Evolutionary conservation across 139 green algal genomes (phyloP).

Genomic region (Asterochloris sp.): DNA sequence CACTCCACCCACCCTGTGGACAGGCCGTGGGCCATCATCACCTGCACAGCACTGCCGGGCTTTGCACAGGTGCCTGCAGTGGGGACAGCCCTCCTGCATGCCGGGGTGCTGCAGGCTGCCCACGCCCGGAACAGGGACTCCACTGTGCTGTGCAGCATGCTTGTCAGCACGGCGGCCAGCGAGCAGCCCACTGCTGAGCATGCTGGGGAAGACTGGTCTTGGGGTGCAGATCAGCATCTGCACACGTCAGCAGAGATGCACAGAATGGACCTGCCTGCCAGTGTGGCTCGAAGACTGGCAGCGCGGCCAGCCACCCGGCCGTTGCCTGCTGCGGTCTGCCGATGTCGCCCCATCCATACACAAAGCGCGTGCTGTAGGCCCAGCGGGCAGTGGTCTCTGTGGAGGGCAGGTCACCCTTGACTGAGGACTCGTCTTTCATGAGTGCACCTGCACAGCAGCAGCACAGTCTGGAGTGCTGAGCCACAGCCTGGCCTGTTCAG

Average conservation of each 20-base stretch:
- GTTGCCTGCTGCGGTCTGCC: constrained; percentile 64
- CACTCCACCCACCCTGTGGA: constrained; percentile 89
- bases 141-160: too few relatives aligned
- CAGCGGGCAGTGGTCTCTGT: constrained; percentile 57
- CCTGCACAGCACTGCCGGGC: constrained; percentile 34
- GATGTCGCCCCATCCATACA: constrained; percentile 77
- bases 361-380: constrained; percentile 59
- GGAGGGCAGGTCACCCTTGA: constrained; percentile 39
- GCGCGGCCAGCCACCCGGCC: constrained; percentile 87
- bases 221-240: too few relatives aligned
- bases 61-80: background rate
- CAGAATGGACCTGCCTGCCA: constrained; percentile 71
- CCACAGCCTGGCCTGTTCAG: background rate
- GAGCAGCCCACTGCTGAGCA: too few relatives aligned
- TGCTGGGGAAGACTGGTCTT: too few relatives aligned
- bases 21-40: constrained; percentile 85
- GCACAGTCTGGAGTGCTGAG: background rate
- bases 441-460: constrained; percentile 26
- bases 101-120: too few relatives aligned
- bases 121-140: too few relatives aligned
- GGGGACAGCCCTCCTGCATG: background rate
- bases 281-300: constrained; percentile 96
- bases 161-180: too few relatives aligned
- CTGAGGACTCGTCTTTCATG: constrained; percentile 46
- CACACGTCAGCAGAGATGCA: background rate